Evolutionary conservation across 306 rosid genomes (phyloP).

Genomic region (peach (Prunus persica)): Prunus_persica_NCBIv2 NC_034014.1:23778501-23779000

Average conservation of each 20-base stretch:
- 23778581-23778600: slow-evolving; percentile 59
- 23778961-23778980: slow-evolving; percentile 65
- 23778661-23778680: slow-evolving; percentile 74
- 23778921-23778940: slow-evolving; percentile 73
- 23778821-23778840: slow-evolving; percentile 14
- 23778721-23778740: slow-evolving; percentile 87
- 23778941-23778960: slow-evolving; percentile 53
- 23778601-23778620: slow-evolving; percentile 41
- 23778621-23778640: slow-evolving; percentile 35
- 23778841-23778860: slow-evolving; percentile 34
- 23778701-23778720: slow-evolving; percentile 59
- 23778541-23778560: slow-evolving; percentile 92
- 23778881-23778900: slow-evolving; percentile 66
- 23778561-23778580: slow-evolving; percentile 70
- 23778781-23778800: slow-evolving; percentile 69
- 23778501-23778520: neutral
- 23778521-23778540: slow-evolving; percentile 18
- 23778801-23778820: slow-evolving; percentile 50
- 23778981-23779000: slow-evolving; percentile 53
- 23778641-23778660: slow-evolving; percentile 75
- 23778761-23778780: slow-evolving; percentile 82
- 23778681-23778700: slow-evolving; percentile 55
- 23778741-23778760: slow-evolving; percentile 62
- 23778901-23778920: slow-evolving; percentile 61
- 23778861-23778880: slow-evolving; percentile 83